These are phyloP conservation scores for Globisporangium nagaii DNA, from an alignment of 352 stramenopile species.

Conservation along the genomic window DNA sequence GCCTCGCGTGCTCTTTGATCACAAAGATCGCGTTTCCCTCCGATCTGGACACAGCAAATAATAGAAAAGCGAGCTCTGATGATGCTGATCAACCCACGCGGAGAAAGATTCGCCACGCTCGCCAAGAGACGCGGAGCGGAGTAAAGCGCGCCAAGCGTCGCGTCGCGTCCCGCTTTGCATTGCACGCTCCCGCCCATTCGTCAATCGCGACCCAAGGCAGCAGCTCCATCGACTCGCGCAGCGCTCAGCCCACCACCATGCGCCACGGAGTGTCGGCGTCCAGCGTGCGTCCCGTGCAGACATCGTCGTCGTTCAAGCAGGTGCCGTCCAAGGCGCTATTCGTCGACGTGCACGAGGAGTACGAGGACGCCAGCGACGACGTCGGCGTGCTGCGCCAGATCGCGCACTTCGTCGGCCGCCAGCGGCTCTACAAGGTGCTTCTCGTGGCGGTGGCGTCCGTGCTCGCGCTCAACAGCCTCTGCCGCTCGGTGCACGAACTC, in stretches of 20 bases:
- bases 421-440: conserved; percentile 11
- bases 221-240: background rate
- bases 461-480: background rate
- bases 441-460: background rate
- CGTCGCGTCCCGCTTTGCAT: too few species aligned
- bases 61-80: too few species aligned
- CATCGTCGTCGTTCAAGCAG: background rate
- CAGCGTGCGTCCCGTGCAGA: background rate
- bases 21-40: too few species aligned
- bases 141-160: too few species aligned
- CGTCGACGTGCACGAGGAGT: background rate
- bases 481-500: conserved; percentile 5
- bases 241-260: background rate
- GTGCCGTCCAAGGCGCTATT: background rate
- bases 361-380: conserved; percentile 17
- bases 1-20: too few species aligned
- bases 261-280: background rate
- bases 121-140: too few species aligned
- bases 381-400: background rate
- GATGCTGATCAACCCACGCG: too few species aligned
- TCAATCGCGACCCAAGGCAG: background rate
- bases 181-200: background rate
- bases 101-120: too few species aligned
- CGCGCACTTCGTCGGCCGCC: conserved; percentile 2
- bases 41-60: too few species aligned